A percentile compares a stretch with the other conserved stretches of the same genome.
Evolutionary conservation across 176 grass and related monocot genomes (phyloP).

Genomic region (bread wheat (Triticum aestivum)): DNA sequence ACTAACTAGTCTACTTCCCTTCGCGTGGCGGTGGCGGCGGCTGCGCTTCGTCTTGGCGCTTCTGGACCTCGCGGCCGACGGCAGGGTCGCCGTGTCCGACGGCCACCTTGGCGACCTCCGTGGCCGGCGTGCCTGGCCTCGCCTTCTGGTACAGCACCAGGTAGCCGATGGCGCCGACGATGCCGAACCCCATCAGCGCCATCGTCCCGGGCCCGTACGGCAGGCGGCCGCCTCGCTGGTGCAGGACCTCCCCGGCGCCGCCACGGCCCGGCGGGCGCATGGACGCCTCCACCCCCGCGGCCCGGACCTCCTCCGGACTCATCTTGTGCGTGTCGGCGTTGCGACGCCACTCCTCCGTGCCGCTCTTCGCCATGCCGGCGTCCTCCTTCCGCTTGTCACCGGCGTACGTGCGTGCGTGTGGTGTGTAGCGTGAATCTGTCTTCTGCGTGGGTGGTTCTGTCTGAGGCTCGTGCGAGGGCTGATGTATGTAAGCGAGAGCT

Average conservation of each 20-base stretch:
- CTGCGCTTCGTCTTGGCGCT: not conserved
- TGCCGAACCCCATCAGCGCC: slow-evolving; percentile 54
- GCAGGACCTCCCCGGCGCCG: slow-evolving; percentile 63
- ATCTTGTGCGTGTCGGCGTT: slow-evolving; percentile 78
- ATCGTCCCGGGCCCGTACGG: slow-evolving; percentile 54
- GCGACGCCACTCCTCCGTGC: slow-evolving; percentile 51
- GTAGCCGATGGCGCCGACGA: slow-evolving; percentile 66
- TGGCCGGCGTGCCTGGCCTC: slow-evolving; percentile 58
- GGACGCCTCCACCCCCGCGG: slow-evolving; percentile 61
- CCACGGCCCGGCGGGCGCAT: slow-evolving; percentile 51
- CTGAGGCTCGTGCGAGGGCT: not conserved
- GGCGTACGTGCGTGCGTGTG: not conserved
- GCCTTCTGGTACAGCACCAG: slow-evolving; percentile 61
- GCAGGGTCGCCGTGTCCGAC: slow-evolving; percentile 31
- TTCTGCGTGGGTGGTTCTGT: not conserved
- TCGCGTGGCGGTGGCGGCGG: not conserved
- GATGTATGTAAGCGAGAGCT: not conserved
- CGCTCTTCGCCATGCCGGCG: slow-evolving; percentile 18
- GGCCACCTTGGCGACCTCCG: slow-evolving; percentile 70
- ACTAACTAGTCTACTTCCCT: slow-evolving; percentile 2
- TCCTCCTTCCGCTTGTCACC: not conserved
- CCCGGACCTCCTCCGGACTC: slow-evolving; percentile 53
- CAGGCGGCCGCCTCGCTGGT: slow-evolving; percentile 65
- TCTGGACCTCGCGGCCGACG: slow-evolving; percentile 7
- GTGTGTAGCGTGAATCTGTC: not conserved